Conservation (phyloP, 2,329 filamentous ascomycete species). For the Helotiales sp. region DNA sequence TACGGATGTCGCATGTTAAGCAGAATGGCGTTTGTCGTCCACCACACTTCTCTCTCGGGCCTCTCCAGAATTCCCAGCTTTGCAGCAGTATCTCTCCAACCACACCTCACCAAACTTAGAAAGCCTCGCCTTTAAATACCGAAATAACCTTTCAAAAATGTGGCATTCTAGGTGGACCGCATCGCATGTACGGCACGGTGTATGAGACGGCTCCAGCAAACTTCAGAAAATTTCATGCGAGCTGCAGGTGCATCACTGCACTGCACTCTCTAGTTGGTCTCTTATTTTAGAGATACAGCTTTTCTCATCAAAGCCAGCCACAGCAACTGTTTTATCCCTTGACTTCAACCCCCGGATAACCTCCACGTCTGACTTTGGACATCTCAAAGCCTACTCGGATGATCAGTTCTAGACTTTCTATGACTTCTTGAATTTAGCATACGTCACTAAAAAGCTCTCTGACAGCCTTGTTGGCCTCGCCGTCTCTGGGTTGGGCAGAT, state of each 20-base stretch:
- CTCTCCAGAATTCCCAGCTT: background rate
- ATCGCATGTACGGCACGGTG: background rate
- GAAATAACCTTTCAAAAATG: background rate
- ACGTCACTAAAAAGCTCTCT: slow-evolving; percentile 66
- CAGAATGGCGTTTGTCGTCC: background rate
- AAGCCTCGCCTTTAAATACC: background rate
- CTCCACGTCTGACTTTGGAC: slow-evolving; percentile 67
- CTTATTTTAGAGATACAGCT: slow-evolving; percentile 37
- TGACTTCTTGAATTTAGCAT: slow-evolving; percentile 21
- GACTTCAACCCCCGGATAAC: slow-evolving; percentile 68
- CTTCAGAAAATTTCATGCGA: background rate
- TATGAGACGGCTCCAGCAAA: background rate
- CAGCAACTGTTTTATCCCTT: slow-evolving; percentile 63
- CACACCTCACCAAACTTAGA: background rate
- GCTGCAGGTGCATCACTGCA: slow-evolving; percentile 16
- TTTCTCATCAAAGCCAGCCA: slow-evolving; percentile 43
- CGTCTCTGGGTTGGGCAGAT: slow-evolving; percentile 66
- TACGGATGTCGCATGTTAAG: background rate
- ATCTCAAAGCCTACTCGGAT: slow-evolving; percentile 54
- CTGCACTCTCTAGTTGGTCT: slow-evolving; percentile 32
- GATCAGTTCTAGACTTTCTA: background rate
- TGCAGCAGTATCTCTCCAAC: background rate
- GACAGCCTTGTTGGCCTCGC: slow-evolving; percentile 72
- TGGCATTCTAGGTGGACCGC: too few species aligned
- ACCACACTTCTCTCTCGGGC: background rate